Base-by-base conservation (phyloP, 768 basidiomycete genomes). In the Asterophora parasitica region DNA sequence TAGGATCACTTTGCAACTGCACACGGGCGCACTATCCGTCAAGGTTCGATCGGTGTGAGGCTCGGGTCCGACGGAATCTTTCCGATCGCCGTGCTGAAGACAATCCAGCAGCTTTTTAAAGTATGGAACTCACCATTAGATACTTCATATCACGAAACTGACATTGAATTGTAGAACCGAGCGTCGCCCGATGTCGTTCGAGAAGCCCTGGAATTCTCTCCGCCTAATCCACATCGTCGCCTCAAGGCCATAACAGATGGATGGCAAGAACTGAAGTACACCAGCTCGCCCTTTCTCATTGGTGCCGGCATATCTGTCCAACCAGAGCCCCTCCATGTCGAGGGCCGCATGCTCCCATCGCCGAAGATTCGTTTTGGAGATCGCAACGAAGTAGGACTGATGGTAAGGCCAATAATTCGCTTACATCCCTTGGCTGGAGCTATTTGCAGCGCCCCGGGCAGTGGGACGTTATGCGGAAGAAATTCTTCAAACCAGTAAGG, bases 261-360 rank as follows among this genome's bases (percentile, higher is more conserved):
- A 34, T 68, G 65, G 62, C 47, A 58, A n/a, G 52, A 63, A 28
- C 59, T 79, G 11, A 65, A 70, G 20, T 65, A 66, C 31, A 42
- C 49, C 0, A 60, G 66, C 0, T 77, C 77, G 0, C 58, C 68
- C 7, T 78, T 72, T 44, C 56, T 79, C 23, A 49, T 49, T 16
- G 70, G 70, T 15, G 70, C 76, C 0, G 65, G 66, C 3, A 65
- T 79, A 46, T 43, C 34, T 5, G 60, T 78, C 0, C 45, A 58
- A 7, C 48, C 57, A 1, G 13, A 36, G 1, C 70, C 73, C 1
- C 52, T 65, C 8, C 7, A 54, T 0, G 64, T 75, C 2, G 58
- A 60, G 2, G 73, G 74, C 0, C 67, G 70, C 19, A 43, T 71
- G 26, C 57, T 75, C 1, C 55, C 62, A 2, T 53, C 63, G 0